These are phyloP conservation scores for Microcyclosporella mali DNA, from an alignment of 2,329 filamentous ascomycete species.

Conservation along the genomic window DNA sequence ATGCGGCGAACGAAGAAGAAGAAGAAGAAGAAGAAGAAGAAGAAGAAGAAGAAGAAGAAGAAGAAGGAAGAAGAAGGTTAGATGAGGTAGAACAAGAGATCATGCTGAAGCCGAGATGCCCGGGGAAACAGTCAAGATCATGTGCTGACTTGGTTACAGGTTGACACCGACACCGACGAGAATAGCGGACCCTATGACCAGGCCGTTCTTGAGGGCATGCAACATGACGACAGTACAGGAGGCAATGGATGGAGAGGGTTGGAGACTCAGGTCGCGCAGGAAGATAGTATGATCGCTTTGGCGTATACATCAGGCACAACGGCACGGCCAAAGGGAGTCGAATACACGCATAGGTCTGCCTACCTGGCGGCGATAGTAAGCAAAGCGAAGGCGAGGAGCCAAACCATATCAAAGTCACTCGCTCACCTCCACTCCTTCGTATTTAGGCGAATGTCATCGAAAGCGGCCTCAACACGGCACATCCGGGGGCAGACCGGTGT, in stretches of 20 bases:
- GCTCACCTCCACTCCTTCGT: no score
- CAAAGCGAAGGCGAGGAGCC: no score
- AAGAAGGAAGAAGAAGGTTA: no score
- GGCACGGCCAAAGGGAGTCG: slow-evolving; percentile 82
- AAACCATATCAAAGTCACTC: no score
- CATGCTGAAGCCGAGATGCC: no score
- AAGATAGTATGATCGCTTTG: slow-evolving; percentile 77
- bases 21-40: no score
- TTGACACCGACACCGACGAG: slow-evolving; percentile 81
- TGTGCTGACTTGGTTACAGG: no score
- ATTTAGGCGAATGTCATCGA: slow-evolving; percentile 89
- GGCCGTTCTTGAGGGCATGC: slow-evolving; percentile 72
- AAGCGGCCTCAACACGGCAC: slow-evolving; percentile 62
- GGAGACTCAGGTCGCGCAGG: slow-evolving; percentile 61
- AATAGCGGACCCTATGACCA: slow-evolving; percentile 75
- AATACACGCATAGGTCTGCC: slow-evolving; percentile 80
- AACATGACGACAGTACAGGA: slow-evolving; percentile 62
- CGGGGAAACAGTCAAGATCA: no score
- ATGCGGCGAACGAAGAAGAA: no score
- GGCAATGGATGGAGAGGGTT: slow-evolving; percentile 70
- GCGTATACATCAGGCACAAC: slow-evolving; percentile 95
- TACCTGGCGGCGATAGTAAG: slow-evolving; percentile 72
- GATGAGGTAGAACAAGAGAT: no score
- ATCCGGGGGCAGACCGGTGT: slow-evolving; percentile 45
- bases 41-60: no score